These are phyloP conservation scores for Leucosporidium scottii DNA, from an alignment of 768 basidiomycete species.

Conservation along the genomic window DNA sequence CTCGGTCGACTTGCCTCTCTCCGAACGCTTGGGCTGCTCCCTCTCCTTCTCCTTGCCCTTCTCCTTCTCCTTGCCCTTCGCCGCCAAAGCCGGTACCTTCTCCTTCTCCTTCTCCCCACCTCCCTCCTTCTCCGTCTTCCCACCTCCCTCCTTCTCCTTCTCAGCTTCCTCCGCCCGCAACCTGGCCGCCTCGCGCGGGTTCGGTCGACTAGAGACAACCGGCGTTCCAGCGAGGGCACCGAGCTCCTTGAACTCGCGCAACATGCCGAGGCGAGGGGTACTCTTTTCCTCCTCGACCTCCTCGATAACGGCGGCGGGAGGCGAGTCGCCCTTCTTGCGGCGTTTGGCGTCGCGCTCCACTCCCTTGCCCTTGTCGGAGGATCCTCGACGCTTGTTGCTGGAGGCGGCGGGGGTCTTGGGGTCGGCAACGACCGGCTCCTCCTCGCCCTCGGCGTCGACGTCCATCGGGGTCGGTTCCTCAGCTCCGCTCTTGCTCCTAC, in stretches of 20 bases:
- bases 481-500: not conserved
- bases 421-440: not conserved
- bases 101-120: not conserved
- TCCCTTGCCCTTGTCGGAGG: not conserved
- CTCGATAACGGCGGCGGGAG: not conserved
- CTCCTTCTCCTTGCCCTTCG: conserved; percentile 2
- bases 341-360: not conserved
- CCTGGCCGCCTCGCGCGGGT: not conserved
- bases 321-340: not conserved
- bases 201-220: not conserved
- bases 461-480: not conserved
- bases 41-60: not conserved
- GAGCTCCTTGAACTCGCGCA: not conserved
- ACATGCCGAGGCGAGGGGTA: not conserved
- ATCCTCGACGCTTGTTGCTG: not conserved
- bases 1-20: not conserved
- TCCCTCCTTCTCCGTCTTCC: not conserved
- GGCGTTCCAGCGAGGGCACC: not conserved
- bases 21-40: not conserved
- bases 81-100: not conserved
- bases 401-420: not conserved
- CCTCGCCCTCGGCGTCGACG: not conserved
- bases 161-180: not conserved
- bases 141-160: not conserved
- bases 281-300: not conserved